Base-by-base conservation (phyloP, 176 grass and related monocot genomes). In the Eleusine indica region DNA sequence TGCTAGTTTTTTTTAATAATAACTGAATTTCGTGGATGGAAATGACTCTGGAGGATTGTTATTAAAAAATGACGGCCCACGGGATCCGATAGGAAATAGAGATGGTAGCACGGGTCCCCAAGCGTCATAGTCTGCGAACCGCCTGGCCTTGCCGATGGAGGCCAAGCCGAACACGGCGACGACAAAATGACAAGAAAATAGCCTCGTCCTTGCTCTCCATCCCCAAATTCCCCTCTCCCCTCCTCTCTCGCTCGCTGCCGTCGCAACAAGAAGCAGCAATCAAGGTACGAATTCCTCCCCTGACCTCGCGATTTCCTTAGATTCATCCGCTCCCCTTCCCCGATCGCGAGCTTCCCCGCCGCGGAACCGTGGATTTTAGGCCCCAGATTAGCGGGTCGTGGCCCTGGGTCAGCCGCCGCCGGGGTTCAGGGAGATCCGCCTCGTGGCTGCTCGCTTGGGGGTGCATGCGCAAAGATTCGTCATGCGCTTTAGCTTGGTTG, bases 341-440 rank as follows among this genome's bases (percentile, higher is more conserved):
- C 22, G 37, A 84, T 69, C 63, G 63, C n/a, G 4, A 56, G 48
- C 35, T 78, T 39, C 6, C 14, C 28, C 37, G 22, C 9, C 1
- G 75, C 54, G 48, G 70, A 71, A 70, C 76, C 61, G 18, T 15
- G 10, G 76, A 62, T 25, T 47, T 87, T 78, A 19, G 64, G 77
- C 75, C 84, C 81, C 75, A 68, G 79, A 89, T 81, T 81, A 48
- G 18, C 51, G 42, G 3, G 53, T 40, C 66, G 46, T 40, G 65
- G 29, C 38, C 15, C 28, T 18, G 9, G 18, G 15, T 71, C 52
- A 15, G 44, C 60, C 44, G 42, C 21, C 57, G 57, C 8, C 57
- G n/a, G 28, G 71, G 40, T 70, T 83, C 47, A 46, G 15, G 13
- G 75, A 22, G 90, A 91, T 91, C 83, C 66, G 56, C 83, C 66